phyloP scores from a whole-genome alignment of 768 basidiomycete species.

The Boletus speciosus region DNA sequence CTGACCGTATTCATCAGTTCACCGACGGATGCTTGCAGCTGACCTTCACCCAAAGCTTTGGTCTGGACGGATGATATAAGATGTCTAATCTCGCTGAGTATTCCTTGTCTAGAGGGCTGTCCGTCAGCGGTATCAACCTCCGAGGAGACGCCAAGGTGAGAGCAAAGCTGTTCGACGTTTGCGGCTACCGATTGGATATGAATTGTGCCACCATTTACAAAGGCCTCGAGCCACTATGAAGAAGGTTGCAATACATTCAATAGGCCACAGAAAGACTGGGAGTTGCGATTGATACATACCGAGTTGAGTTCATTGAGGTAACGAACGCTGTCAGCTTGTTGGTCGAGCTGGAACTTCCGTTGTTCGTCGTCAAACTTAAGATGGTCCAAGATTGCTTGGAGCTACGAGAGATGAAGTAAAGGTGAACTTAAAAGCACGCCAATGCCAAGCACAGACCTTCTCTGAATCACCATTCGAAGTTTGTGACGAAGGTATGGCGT shows the following conservation, averaged over 20 bases:
- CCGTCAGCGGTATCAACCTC: conserved; percentile 17
- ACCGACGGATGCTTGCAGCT: conserved; percentile 34
- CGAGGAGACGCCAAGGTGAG: conserved; percentile 43
- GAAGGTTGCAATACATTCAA: neutral
- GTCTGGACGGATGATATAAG: conserved; percentile 34
- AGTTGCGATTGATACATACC: conserved; percentile 37
- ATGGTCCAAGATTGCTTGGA: conserved; percentile 46
- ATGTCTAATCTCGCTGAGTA: conserved; percentile 35
- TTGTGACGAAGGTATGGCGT: neutral
- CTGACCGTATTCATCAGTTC: conserved; percentile 39
- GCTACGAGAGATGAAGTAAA: conserved; percentile 18
- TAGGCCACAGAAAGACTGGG: neutral
- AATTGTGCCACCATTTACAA: conserved; percentile 71
- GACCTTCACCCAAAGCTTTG: conserved; percentile 29
- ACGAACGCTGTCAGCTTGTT: conserved; percentile 70
- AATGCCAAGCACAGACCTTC: conserved; percentile 14
- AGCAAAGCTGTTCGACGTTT: conserved; percentile 58
- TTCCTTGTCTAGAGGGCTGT: conserved; percentile 17
- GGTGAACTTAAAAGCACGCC: neutral
- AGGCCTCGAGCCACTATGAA: conserved; percentile 75
- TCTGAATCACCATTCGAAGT: conserved; percentile 8
- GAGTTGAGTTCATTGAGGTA: conserved; percentile 77
- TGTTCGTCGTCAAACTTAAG: conserved; percentile 48
- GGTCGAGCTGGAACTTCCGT: conserved; percentile 49
- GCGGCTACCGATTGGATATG: conserved; percentile 63